These are phyloP conservation scores for Gossypium thurberi DNA, from an alignment of 345 rosid genomes.

Conservation along the genomic window DNA sequence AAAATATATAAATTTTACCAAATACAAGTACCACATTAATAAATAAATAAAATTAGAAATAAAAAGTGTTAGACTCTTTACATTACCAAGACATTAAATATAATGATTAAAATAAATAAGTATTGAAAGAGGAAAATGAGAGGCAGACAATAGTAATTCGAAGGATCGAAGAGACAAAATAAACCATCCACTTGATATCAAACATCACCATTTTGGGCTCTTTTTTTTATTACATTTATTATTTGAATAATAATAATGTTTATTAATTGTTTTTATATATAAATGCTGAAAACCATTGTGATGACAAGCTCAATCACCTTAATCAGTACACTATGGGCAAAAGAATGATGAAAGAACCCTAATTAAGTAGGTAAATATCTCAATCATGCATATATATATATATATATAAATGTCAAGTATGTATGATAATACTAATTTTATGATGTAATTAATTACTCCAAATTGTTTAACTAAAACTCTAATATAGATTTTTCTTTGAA, in stretches of 20 bases:
- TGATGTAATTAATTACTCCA: too few relatives aligned
- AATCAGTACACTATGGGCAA: neutral
- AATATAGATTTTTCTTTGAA: too few relatives aligned
- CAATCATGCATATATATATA: neutral
- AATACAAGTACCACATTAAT: too few relatives aligned
- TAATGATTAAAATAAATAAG: neutral
- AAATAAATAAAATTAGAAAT: too few relatives aligned
- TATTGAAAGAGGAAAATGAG: neutral
- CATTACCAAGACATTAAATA: too few relatives aligned
- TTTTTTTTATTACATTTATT: neutral
- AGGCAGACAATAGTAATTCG: neutral
- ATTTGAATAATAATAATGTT: too few relatives aligned
- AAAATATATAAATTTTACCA: too few relatives aligned
- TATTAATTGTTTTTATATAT: too few relatives aligned
- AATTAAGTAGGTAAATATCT: neutral
- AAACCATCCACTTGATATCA: constrained; percentile 1
- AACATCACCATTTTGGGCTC: neutral
- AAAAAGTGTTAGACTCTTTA: too few relatives aligned
- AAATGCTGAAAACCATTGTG: neutral
- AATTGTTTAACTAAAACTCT: too few relatives aligned
- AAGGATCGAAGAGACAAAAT: constrained; percentile 2
- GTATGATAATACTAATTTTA: neutral
- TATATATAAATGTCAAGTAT: neutral
- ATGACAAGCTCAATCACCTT: neutral
- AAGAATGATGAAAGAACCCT: neutral